These are phyloP conservation scores for Cladosporium cucumerinum DNA, from an alignment of 2,329 filamentous ascomycete species.

Conservation along the genomic window DNA sequence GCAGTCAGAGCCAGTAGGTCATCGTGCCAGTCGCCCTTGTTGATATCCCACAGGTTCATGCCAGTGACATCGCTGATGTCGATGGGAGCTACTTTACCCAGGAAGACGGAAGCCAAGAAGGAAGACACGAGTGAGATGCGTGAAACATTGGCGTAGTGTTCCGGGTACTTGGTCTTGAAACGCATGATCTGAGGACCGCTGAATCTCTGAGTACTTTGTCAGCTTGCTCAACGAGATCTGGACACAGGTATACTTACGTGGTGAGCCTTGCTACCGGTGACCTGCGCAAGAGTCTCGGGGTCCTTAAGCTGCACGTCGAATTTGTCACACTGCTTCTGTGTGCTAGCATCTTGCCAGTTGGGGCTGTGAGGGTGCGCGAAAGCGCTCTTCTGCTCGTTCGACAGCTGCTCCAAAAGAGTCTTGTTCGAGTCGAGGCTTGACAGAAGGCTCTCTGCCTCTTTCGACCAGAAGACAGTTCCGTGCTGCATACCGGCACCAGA, in stretches of 20 bases:
- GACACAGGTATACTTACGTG: constrained; percentile 61
- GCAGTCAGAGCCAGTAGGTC: constrained; percentile 72
- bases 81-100: constrained; percentile 80
- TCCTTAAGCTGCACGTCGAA: constrained; percentile 73
- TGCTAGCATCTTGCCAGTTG: constrained; percentile 98
- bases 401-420: constrained; percentile 69
- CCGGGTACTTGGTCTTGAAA: constrained; percentile 74
- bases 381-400: constrained; percentile 48
- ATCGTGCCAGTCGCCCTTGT: constrained; percentile 68
- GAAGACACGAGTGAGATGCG: constrained; percentile 93
- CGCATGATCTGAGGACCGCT: constrained; percentile 95
- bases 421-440: constrained; percentile 56
- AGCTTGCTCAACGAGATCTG: neutral
- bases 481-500: constrained; percentile 96
- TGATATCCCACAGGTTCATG: constrained; percentile 95
- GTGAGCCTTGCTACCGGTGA: constrained; percentile 89
- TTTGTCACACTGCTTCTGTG: constrained; percentile 82
- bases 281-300: constrained; percentile 66
- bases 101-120: constrained; percentile 85
- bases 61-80: constrained; percentile 94
- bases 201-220: constrained; percentile 63
- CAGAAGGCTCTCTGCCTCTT: constrained; percentile 64
- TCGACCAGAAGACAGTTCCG: constrained; percentile 91
- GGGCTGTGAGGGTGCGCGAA: constrained; percentile 85
- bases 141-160: constrained; percentile 74